These are phyloP conservation scores for Zygoascus sp. DNA, from an alignment of 1,139 yeast genomes.

Conservation along the genomic window DNA sequence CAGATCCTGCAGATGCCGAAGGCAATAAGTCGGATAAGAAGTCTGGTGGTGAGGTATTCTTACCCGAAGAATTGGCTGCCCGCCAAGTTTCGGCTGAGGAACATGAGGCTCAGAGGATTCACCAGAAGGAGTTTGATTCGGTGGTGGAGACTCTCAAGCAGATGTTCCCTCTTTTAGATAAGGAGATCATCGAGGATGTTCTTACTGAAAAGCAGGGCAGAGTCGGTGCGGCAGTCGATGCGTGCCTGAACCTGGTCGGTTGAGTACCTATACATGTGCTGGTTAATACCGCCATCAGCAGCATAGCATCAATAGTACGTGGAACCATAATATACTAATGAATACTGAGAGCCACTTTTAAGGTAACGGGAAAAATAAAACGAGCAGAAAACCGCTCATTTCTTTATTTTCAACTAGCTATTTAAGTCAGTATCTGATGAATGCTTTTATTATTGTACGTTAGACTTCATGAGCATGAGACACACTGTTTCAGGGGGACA, in stretches of 20 bases:
- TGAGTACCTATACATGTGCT: background rate
- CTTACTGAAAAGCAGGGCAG: conserved; percentile 62
- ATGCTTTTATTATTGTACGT: no score
- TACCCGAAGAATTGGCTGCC: conserved; percentile 37
- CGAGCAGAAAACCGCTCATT: no score
- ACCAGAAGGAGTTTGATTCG: conserved; percentile 40
- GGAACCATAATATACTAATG: no score
- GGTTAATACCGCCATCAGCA: background rate
- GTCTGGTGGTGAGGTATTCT: conserved; percentile 12
- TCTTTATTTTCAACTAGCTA: no score
- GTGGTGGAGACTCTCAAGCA: conserved; percentile 49
- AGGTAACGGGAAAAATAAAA: no score
- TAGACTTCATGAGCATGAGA: no score
- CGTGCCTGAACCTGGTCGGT: conserved; percentile 38
- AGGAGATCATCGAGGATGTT: conserved; percentile 64
- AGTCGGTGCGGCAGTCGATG: conserved; percentile 73
- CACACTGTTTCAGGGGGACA: no score
- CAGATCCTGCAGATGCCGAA: conserved; percentile 24
- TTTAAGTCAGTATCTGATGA: no score
- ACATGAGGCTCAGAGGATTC: conserved; percentile 34
- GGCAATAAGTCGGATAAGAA: conserved; percentile 11
- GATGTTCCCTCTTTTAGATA: conserved; percentile 76
- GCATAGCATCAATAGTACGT: background rate
- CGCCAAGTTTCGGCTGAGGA: conserved; percentile 39
- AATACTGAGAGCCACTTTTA: no score